Conservation (phyloP, 148 eudicot genomes). For the Chenopodium formosanum region DNA sequence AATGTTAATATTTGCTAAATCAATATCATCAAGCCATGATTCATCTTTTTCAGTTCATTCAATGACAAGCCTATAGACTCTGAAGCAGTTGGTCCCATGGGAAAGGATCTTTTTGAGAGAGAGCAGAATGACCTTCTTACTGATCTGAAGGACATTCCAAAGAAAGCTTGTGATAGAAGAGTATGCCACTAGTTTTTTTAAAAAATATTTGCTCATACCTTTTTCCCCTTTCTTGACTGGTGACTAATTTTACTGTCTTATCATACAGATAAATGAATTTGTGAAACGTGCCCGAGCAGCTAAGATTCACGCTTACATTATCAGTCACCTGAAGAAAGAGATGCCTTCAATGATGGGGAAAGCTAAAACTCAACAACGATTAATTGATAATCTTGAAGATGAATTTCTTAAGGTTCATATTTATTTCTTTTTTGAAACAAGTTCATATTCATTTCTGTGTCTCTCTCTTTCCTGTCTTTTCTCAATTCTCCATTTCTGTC, state of each 20-base stretch:
- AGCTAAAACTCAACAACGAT: constrained; percentile 72
- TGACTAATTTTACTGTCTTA: not conserved
- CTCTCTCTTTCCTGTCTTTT: not conserved
- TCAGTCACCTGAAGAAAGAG: constrained; percentile 88
- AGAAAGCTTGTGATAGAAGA: constrained; percentile 93
- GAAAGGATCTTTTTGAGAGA: constrained; percentile 82
- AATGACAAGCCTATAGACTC: constrained; percentile 79
- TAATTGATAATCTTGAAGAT: constrained; percentile 77
- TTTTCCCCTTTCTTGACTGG: constrained; percentile 6
- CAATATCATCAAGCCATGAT: constrained; percentile 6
- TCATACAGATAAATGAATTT: constrained; percentile 78
- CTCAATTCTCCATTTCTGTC: not conserved
- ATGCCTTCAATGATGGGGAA: constrained; percentile 93
- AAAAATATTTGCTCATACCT: not conserved
- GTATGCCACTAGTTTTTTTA: constrained; percentile 35
- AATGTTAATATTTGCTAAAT: not conserved
- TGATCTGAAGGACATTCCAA: constrained; percentile 88
- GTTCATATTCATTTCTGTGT: constrained; percentile 25
- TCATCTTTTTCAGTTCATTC: constrained; percentile 56
- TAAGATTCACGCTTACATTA: constrained; percentile 85
- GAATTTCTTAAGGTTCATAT: constrained; percentile 65
- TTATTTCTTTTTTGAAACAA: no score
- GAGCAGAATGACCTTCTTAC: constrained; percentile 85
- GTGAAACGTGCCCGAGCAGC: constrained; percentile 94
- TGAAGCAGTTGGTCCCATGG: constrained; percentile 63